phyloP scores from a whole-genome alignment of 306 rosid genomes.

The Fragaria nilgerrensis region DNA sequence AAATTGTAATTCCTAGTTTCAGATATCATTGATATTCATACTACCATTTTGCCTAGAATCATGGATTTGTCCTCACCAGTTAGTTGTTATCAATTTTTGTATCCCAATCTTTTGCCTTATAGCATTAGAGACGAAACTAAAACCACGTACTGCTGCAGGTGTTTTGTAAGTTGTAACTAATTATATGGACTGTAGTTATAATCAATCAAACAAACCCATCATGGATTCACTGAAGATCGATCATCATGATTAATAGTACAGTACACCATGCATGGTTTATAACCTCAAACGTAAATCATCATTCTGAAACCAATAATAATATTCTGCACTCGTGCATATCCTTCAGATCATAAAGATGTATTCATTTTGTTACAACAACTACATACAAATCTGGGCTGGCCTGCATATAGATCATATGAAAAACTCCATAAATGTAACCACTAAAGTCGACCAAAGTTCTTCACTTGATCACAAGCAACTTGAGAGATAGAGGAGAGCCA shows the following conservation, averaged over 20 bases:
- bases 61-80: constrained; percentile 11
- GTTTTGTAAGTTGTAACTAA: too few species aligned
- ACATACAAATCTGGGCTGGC: not conserved
- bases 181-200: not conserved
- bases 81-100: constrained; percentile 7
- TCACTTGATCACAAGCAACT: constrained; percentile 35
- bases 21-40: not conserved
- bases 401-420: constrained; percentile 6
- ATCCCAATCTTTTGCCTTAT: not conserved
- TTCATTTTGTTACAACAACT: constrained; percentile 4
- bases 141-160: not conserved
- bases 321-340: constrained; percentile 34
- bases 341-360: not conserved
- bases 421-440: constrained; percentile 21
- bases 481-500: constrained; percentile 17
- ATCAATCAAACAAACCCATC: not conserved
- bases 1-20: not conserved
- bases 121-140: not conserved
- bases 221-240: not conserved
- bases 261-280: not conserved
- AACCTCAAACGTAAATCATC: not conserved
- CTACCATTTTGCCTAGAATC: constrained; percentile 14
- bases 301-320: constrained; percentile 12
- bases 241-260: too few species aligned
- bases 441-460: constrained; percentile 21